Percentiles rank a stretch among this genome's conserved stretches.
Conservation (phyloP, 2,329 filamentous ascomycete genomes). For the Apiospora rasikravindrae region DNA sequence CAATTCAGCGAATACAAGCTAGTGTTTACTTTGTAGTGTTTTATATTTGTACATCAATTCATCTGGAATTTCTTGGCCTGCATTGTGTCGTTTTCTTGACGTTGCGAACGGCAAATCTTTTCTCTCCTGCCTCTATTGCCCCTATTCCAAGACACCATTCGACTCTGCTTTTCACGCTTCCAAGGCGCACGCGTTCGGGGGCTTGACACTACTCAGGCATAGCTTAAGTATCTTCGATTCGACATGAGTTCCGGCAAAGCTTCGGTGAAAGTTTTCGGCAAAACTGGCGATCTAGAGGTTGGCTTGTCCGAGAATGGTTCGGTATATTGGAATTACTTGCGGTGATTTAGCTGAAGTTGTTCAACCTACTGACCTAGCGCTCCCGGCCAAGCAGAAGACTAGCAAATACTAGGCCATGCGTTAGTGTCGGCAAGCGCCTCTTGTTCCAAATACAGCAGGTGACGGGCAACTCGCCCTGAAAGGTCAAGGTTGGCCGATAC, state of each 20-base stretch:
- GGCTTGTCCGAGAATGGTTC: not conserved
- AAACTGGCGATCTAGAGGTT: not conserved
- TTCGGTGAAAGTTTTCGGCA: not conserved
- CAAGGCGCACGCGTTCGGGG: too few relatives aligned
- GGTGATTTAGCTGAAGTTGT: not conserved
- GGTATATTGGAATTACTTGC: not conserved
- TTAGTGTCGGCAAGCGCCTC: not conserved
- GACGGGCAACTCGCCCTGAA: too few relatives aligned
- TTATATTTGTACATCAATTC: constrained; percentile 14
- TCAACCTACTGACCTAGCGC: not conserved
- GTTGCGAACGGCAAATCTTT: not conserved
- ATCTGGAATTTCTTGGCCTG: not conserved
- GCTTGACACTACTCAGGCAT: not conserved
- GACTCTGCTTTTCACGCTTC: too few relatives aligned
- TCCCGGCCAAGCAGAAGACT: not conserved
- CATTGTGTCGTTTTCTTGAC: not conserved
- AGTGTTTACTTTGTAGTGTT: constrained; percentile 17
- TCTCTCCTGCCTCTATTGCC: not conserved
- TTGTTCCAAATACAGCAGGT: not conserved
- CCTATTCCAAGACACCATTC: not conserved
- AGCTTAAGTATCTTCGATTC: not conserved
- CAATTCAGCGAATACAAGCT: constrained; percentile 19
- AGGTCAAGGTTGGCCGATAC: not conserved
- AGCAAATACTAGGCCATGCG: not conserved
- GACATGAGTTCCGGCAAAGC: not conserved